Percentiles rank a stretch among this genome's conserved stretches.
Evolutionary conservation across 306 rosid species (phyloP).

Genomic region (Prunus campanulata): DNA sequence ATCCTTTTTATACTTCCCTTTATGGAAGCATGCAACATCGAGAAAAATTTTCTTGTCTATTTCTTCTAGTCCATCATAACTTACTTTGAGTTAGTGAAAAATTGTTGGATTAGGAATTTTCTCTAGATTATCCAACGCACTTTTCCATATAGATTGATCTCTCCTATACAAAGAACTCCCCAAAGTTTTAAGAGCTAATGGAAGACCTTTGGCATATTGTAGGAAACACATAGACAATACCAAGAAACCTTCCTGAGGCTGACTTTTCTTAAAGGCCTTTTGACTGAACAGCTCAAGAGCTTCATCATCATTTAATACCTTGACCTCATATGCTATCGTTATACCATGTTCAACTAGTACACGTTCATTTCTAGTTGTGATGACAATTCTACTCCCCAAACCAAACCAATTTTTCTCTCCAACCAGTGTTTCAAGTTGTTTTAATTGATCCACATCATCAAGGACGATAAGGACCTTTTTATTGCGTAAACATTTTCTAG

Average conservation of each 20-base stretch:
- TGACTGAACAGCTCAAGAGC: too few species aligned
- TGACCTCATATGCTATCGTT: too few species aligned
- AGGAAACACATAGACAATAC: too few species aligned
- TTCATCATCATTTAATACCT: too few species aligned
- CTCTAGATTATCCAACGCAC: background rate
- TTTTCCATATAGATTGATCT: background rate
- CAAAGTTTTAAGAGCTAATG: background rate
- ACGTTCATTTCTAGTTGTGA: conserved; percentile 30
- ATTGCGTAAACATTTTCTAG: conserved; percentile 20
- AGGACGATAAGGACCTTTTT: conserved; percentile 4
- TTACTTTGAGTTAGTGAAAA: too few species aligned
- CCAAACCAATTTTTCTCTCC: conserved; percentile 12
- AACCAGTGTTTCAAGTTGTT: conserved; percentile 25
- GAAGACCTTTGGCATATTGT: background rate
- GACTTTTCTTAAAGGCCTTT: too few species aligned
- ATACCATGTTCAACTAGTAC: background rate
- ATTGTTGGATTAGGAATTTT: too few species aligned
- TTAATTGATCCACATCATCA: conserved; percentile 15
- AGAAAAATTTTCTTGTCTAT: too few species aligned
- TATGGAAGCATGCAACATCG: too few species aligned
- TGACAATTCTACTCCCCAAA: conserved; percentile 33
- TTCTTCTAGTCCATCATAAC: too few species aligned
- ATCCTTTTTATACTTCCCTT: too few species aligned
- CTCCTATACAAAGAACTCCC: background rate
- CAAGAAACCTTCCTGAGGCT: too few species aligned